Conservation (phyloP, 228 moss, liverwort and hornwort genomes). For the Sphagnum magellanicum region DNA sequence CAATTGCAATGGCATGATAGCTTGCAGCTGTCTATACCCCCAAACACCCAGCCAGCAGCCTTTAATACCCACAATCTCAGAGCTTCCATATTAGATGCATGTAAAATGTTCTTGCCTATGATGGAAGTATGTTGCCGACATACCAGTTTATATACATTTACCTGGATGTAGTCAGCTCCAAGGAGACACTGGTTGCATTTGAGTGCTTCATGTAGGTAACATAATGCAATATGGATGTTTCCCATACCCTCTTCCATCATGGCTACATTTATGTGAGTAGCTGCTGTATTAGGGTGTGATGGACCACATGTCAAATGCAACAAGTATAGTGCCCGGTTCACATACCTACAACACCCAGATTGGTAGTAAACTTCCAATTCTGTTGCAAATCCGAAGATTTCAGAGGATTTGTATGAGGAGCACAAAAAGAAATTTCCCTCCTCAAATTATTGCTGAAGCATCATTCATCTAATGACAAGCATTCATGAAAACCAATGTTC, state of each 20-base stretch:
- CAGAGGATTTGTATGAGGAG: not conserved
- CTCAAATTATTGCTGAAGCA: not conserved
- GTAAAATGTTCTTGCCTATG: too few species aligned
- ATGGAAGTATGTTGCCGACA: too few species aligned
- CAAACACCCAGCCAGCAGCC: not conserved
- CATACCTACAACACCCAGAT: conserved; percentile 27
- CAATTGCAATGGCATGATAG: conserved; percentile 64
- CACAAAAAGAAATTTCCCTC: not conserved
- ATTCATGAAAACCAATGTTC: not conserved
- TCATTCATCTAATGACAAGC: not conserved
- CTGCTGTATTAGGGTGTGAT: conserved; percentile 64
- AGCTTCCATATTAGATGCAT: too few species aligned
- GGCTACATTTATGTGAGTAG: conserved; percentile 65
- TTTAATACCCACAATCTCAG: not conserved
- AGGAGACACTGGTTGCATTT: conserved; percentile 66
- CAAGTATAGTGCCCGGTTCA: conserved; percentile 54
- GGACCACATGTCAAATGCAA: conserved; percentile 62
- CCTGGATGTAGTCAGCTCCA: conserved; percentile 69
- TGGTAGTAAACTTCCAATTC: not conserved
- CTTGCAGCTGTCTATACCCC: conserved; percentile 53
- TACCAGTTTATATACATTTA: conserved; percentile 2
- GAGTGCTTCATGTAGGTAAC: conserved; percentile 59
- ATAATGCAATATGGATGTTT: conserved; percentile 60
- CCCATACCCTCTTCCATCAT: conserved; percentile 74
- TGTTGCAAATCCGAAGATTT: not conserved